Evolutionary conservation across 306 rosid species (phyloP).

Genomic region (Quercus mongolica): DNA sequence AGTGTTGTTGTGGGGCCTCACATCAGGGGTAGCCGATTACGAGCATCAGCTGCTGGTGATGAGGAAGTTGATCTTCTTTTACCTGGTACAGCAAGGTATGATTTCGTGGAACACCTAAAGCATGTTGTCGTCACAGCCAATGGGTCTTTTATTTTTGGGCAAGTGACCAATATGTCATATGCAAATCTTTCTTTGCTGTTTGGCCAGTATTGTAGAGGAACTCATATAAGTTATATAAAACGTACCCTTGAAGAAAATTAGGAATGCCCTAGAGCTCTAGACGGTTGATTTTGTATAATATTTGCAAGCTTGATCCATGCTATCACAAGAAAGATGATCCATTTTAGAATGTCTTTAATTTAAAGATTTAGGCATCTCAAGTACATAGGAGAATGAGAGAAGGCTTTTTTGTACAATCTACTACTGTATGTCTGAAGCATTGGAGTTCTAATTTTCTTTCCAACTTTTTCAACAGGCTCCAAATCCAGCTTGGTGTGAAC

Average conservation of each 20-base stretch:
- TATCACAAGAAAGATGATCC: background rate
- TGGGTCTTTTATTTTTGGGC: background rate
- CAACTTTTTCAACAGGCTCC: constrained; percentile 55
- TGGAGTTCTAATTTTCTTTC: background rate
- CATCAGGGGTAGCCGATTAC: constrained; percentile 87
- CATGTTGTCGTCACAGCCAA: background rate
- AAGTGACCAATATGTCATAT: no score
- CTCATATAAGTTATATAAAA: background rate
- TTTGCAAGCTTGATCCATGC: background rate
- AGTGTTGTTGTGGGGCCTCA: constrained; percentile 89
- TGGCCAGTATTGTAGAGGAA: background rate
- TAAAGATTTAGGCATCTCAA: constrained; percentile 3
- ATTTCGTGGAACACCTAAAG: background rate
- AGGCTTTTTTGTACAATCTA: background rate
- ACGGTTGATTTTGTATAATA: background rate
- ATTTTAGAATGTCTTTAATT: background rate
- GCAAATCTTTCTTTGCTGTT: no score
- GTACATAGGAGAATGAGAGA: constrained; percentile 2
- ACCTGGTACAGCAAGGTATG: constrained; percentile 98
- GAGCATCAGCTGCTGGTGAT: constrained; percentile 94
- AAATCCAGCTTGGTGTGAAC: constrained; percentile 98
- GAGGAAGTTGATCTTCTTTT: constrained; percentile 97
- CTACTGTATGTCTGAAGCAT: background rate
- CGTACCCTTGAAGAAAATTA: background rate
- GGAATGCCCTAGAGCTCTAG: background rate